These are phyloP conservation scores for California macrophylla DNA, from an alignment of 441 rosid species.

Conservation along the genomic window DNA sequence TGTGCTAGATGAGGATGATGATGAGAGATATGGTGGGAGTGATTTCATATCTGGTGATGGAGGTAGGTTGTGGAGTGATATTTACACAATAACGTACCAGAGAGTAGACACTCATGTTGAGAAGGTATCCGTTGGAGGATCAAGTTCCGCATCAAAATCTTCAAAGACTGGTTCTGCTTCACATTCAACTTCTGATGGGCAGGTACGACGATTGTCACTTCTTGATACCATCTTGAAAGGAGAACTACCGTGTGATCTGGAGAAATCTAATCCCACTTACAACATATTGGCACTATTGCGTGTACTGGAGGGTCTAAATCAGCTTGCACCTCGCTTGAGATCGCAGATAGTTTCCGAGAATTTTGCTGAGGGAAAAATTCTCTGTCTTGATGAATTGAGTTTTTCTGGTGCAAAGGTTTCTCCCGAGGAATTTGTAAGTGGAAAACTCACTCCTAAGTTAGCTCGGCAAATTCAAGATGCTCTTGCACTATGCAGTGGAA, in stretches of 20 bases:
- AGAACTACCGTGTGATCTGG: conserved; percentile 93
- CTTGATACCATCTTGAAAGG: conserved; percentile 89
- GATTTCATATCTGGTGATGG: conserved; percentile 87
- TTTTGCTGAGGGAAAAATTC: conserved; percentile 63
- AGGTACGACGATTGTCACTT: conserved; percentile 49
- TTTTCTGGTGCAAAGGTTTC: conserved; percentile 48
- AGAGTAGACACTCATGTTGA: conserved; percentile 75
- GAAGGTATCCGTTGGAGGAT: conserved; percentile 36
- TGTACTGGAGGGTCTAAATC: conserved; percentile 87
- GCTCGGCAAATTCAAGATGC: conserved; percentile 99
- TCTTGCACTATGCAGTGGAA: conserved; percentile 96
- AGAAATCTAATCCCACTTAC: conserved; percentile 82
- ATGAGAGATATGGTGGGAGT: conserved; percentile 71
- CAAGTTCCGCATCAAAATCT: conserved; percentile 50
- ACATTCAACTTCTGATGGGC: conserved; percentile 41
- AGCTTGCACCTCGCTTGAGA: conserved; percentile 80
- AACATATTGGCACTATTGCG: conserved; percentile 76
- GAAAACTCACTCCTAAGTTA: conserved; percentile 94
- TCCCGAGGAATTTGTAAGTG: conserved; percentile 70
- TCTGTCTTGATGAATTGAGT: conserved; percentile 47
- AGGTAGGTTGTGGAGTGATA: conserved; percentile 79
- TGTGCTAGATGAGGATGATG: conserved; percentile 82
- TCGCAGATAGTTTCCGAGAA: conserved; percentile 50
- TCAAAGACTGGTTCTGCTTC: conserved; percentile 41
- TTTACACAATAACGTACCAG: conserved; percentile 82